These are phyloP conservation scores for Chlorella ohadii DNA, from an alignment of 139 green algal genomes.

Conservation along the genomic window DNA sequence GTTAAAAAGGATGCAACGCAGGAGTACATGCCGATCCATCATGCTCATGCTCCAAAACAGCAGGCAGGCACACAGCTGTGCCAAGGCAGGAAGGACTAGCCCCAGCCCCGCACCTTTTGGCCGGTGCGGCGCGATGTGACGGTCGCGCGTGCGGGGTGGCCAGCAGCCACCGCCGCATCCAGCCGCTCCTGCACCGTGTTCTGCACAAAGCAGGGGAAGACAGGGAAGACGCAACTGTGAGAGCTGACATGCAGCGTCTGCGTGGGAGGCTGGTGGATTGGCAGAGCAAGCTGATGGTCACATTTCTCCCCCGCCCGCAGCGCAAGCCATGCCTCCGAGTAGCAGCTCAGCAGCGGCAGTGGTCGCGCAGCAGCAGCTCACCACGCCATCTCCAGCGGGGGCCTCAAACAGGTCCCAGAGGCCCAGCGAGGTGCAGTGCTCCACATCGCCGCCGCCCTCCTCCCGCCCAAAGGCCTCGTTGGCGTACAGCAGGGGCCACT, in stretches of 20 bases:
- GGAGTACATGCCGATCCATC: too few relatives aligned
- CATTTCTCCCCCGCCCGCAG: too few relatives aligned
- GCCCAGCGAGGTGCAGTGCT: not conserved
- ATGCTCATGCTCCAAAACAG: too few relatives aligned
- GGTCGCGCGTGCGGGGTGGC: not conserved
- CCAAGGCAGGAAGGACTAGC: too few relatives aligned
- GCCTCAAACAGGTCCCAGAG: slow-evolving; percentile 38
- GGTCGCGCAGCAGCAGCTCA: not conserved
- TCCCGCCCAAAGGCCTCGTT: slow-evolving; percentile 27
- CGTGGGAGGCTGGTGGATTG: too few relatives aligned
- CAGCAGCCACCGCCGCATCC: not conserved
- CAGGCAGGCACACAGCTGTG: too few relatives aligned
- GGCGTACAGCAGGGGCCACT: slow-evolving; percentile 35
- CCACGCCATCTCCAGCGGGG: not conserved
- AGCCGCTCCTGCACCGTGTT: not conserved
- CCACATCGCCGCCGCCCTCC: not conserved
- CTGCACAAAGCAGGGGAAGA: not conserved
- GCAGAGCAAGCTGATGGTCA: too few relatives aligned
- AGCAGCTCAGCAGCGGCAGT: too few relatives aligned
- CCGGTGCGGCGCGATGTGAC: slow-evolving; percentile 6
- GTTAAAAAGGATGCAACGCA: too few relatives aligned
- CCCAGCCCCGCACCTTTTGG: not conserved
- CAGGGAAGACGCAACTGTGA: not conserved
- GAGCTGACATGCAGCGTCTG: too few relatives aligned
- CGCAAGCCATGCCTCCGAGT: too few relatives aligned